Percentiles rank a stretch among this genome's conserved stretches.
These are phyloP conservation scores for Botryobasidium botryosum DNA, from an alignment of 768 basidiomycete genomes.

Conservation along the genomic window DNA sequence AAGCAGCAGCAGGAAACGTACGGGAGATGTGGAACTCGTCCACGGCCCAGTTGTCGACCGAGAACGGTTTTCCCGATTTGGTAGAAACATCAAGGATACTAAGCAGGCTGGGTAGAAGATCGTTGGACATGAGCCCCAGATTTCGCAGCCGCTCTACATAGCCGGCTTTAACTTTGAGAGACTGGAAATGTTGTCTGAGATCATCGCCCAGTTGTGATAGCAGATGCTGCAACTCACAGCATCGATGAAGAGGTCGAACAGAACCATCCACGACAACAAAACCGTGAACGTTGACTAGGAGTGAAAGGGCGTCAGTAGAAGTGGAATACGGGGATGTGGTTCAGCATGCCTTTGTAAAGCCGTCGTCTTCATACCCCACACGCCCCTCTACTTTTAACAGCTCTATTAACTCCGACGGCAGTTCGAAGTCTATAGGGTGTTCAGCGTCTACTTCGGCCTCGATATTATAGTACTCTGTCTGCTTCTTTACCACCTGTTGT, in stretches of 20 bases:
- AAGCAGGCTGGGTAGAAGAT: slow-evolving; percentile 60
- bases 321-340: too few species aligned
- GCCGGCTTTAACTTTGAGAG: slow-evolving; percentile 64
- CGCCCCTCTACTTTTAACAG: too few species aligned
- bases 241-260: slow-evolving; percentile 68
- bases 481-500: slow-evolving; percentile 45
- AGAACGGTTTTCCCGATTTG: slow-evolving; percentile 51
- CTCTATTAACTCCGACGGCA: slow-evolving; percentile 51
- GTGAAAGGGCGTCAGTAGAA: too few species aligned
- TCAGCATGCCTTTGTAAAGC: too few species aligned
- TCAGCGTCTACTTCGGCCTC: slow-evolving; percentile 72
- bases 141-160: slow-evolving; percentile 79
- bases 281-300: slow-evolving; percentile 43
- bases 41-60: slow-evolving; percentile 70
- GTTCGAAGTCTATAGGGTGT: slow-evolving; percentile 28
- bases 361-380: too few species aligned
- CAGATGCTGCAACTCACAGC: slow-evolving; percentile 38
- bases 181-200: slow-evolving; percentile 29
- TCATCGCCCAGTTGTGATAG: slow-evolving; percentile 9
- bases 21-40: slow-evolving; percentile 68
- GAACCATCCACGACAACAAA: slow-evolving; percentile 79
- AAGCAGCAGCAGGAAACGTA: too few species aligned
- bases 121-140: slow-evolving; percentile 38
- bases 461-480: slow-evolving; percentile 71
- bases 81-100: slow-evolving; percentile 44